phyloP scores from a whole-genome alignment of 148 eudicot genomes.

The Spergularia marina region DNA sequence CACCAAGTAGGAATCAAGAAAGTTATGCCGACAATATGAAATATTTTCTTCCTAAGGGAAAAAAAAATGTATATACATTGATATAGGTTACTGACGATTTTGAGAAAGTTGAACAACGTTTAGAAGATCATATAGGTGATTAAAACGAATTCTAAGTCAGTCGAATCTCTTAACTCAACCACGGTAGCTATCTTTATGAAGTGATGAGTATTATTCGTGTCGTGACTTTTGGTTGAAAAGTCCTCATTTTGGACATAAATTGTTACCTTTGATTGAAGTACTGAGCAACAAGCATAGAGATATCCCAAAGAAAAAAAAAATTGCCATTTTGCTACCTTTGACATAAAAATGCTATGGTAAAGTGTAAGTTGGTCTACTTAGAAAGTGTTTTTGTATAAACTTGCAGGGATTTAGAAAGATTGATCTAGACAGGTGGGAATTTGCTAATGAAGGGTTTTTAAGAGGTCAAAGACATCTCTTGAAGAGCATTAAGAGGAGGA shows the following conservation, averaged over 20 bases:
- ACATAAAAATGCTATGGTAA: background rate
- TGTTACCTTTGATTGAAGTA: background rate
- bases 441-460: conserved; percentile 76
- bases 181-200: background rate
- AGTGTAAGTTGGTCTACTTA: background rate
- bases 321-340: background rate
- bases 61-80: too few species aligned
- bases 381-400: background rate
- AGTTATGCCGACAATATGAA: too few species aligned
- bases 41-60: too few species aligned
- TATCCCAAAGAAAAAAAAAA: too few species aligned
- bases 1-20: too few species aligned
- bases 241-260: background rate
- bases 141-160: too few species aligned
- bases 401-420: conserved; percentile 92
- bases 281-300: too few species aligned
- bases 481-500: conserved; percentile 72
- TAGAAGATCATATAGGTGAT: too few species aligned
- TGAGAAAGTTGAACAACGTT: background rate
- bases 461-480: conserved; percentile 66
- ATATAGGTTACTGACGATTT: background rate
- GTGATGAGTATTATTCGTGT: background rate
- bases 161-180: too few species aligned
- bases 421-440: conserved; percentile 92
- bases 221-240: background rate